Evolutionary conservation across 345 rosid species (phyloP).

Genomic region (Conringia planisiliqua): DNA sequence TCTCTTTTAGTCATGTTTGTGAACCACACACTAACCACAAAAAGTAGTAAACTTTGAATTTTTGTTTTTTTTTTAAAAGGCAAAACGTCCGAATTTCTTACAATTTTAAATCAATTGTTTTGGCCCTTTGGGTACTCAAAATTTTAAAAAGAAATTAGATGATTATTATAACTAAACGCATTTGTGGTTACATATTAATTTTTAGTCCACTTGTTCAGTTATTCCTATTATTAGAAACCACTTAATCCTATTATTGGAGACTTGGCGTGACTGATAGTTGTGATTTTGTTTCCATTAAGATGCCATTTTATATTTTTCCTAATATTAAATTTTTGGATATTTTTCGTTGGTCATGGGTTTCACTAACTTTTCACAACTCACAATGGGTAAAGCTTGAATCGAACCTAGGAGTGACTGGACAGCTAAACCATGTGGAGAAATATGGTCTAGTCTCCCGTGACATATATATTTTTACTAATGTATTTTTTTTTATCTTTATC

Average conservation of each 20-base stretch:
- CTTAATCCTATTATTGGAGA: not conserved
- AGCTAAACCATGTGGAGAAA: constrained; percentile 17
- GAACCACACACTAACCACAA: not conserved
- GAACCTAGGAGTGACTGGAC: constrained; percentile 1
- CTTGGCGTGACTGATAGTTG: not conserved
- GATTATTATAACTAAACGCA: not conserved
- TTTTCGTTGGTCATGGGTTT: not conserved
- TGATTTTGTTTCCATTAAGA: not conserved
- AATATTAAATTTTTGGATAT: not conserved
- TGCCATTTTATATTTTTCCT: not conserved
- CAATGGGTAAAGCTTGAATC: not conserved
- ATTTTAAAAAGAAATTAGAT: not conserved
- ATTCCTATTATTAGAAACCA: not conserved
- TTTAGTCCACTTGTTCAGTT: not conserved
- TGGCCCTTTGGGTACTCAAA: not conserved
- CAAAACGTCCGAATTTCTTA: not conserved
- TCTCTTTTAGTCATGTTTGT: not conserved
- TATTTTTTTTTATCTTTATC: not conserved
- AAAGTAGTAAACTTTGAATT: not conserved
- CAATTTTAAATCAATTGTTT: not conserved
- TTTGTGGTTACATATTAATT: not conserved
- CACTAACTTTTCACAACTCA: not conserved
- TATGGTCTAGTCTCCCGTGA: not conserved
- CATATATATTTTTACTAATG: not conserved
- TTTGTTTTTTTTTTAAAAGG: too few species aligned